A percentile compares a stretch with the other conserved stretches of the same genome.
phyloP scores from a whole-genome alignment of 2,329 filamentous ascomycete species.

The Chaetothyriales sp. region DNA sequence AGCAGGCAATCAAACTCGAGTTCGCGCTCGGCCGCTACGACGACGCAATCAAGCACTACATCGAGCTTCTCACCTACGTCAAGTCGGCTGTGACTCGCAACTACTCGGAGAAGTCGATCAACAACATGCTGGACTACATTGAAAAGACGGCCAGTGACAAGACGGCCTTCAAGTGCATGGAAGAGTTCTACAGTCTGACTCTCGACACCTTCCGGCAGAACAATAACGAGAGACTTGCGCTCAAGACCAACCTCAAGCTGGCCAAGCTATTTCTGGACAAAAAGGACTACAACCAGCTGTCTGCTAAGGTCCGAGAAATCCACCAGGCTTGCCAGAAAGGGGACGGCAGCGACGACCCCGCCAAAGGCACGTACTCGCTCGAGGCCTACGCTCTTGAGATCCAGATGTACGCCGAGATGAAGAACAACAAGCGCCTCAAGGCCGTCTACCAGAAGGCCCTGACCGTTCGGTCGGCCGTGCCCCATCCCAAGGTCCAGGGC shows the following conservation, averaged over 20 bases:
- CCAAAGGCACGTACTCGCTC: conserved; percentile 88
- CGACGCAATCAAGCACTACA: conserved; percentile 80
- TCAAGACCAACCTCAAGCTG: conserved; percentile 97
- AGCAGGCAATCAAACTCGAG: conserved; percentile 95
- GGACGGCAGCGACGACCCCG: conserved; percentile 80
- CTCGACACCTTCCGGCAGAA: conserved; percentile 91
- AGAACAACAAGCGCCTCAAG: conserved; percentile 96
- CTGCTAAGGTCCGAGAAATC: conserved; percentile 73
- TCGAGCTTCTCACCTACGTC: conserved; percentile 90
- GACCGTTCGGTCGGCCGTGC: conserved; percentile 87
- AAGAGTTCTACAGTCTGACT: conserved; percentile 87
- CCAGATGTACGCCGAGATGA: conserved; percentile 93
- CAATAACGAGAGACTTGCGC: conserved; percentile 92
- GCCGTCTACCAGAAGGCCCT: conserved; percentile 81
- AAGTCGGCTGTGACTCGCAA: conserved; percentile 94
- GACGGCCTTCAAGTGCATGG: conserved; percentile 68
- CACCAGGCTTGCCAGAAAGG: conserved; percentile 77
- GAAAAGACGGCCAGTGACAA: conserved; percentile 71
- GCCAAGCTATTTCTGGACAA: conserved; percentile 81
- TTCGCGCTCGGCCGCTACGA: conserved; percentile 84
- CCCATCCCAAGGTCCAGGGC: conserved; percentile 97
- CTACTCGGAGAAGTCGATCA: conserved; percentile 98
- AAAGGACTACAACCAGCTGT: conserved; percentile 69
- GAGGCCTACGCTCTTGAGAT: conserved; percentile 97
- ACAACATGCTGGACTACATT: conserved; percentile 97